phyloP scores from a whole-genome alignment of 306 rosid genomes.

The Clitoria ternatea region DNA sequence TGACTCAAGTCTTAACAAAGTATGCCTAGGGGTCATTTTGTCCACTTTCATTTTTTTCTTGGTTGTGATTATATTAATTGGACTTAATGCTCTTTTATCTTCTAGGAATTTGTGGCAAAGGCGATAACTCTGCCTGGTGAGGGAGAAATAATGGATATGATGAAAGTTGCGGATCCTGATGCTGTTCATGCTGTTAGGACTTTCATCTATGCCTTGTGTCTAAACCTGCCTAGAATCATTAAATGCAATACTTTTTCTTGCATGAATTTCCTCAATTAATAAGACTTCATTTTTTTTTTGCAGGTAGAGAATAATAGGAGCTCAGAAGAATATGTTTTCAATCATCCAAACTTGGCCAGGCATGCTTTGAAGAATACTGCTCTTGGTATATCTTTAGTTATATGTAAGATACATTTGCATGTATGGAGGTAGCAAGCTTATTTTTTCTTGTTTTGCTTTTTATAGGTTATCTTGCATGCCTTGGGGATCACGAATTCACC shows the following conservation, averaged over 20 bases:
- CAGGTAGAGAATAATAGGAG: slow-evolving; percentile 78
- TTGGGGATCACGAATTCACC: slow-evolving; percentile 56
- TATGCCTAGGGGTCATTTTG: slow-evolving; percentile 24
- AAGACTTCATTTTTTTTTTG: slow-evolving; percentile 16
- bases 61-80: slow-evolving; percentile 9
- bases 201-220: slow-evolving; percentile 55
- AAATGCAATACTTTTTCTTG: slow-evolving; percentile 14
- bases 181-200: slow-evolving; percentile 86
- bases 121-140: slow-evolving; percentile 97
- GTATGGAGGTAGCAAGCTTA: slow-evolving; percentile 19
- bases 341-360: slow-evolving; percentile 76
- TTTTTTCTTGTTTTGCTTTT: slow-evolving; percentile 1
- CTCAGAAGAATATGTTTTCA: slow-evolving; percentile 60
- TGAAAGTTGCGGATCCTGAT: slow-evolving; percentile 97
- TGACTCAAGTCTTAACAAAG: slow-evolving; percentile 86
- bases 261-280: neutral
- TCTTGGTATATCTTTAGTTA: slow-evolving; percentile 52
- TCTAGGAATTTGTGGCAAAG: slow-evolving; percentile 88
- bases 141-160: slow-evolving; percentile 98
- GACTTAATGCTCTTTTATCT: slow-evolving; percentile 11
- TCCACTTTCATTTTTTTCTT: neutral
- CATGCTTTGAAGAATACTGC: slow-evolving; percentile 92
- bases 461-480: slow-evolving; percentile 71
- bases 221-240: slow-evolving; percentile 12
- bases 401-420: slow-evolving; percentile 6